Evolutionary conservation across 805 yeast genomes (phyloP), one percentile per base, ranked within the genome.

Genomic region (Saccharomyces kudriavzevii): DNA sequence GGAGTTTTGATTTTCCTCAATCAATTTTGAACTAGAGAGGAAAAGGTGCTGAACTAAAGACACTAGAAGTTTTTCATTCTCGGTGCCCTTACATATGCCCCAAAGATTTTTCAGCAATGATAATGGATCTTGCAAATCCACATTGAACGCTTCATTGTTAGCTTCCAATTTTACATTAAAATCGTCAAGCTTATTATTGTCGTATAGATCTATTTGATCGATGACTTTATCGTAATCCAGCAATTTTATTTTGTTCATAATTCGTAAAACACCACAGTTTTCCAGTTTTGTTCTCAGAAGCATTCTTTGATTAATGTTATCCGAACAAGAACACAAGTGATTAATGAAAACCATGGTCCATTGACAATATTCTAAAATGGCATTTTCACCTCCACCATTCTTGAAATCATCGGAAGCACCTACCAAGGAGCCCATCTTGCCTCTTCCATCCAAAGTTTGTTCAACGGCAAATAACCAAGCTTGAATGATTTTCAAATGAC

Each of bases 401-500:
- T 82, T 83, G 52, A 82, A 77, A 59, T 92, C 97, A 9, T 85
- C 94, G 54, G 89, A 84, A 0, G 97, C 96, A 1, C 97, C 97
- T 8, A 92, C 98, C 62, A 85, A 69, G 0, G 97, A 88, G 10
- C 97, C 96, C 78, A 87, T 77, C 61, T 83, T 85, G 6, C 98
- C 98, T 60, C 91, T 78, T 2, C 97, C 97, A 53, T 83, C 89
- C 47, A 89, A 62, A 0, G 91, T 84, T 49, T 78, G 79, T 50
- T 78, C 84, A 2, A 89, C 84, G 11, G 82, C 72, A 49, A 73
- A 70, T 47, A 89, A 64, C 96, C 96, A 89, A 40, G 84, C 77
- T 56, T 83, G 87, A 60, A 85, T 79, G 57, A 74, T 72, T 50
- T 64, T 65, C 14, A 70, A 58, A 22, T 60, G 62, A 31, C 60